A percentile compares a stretch with the other conserved stretches of the same genome.
Conservation (phyloP, 2,329 filamentous ascomycete genomes). For the Beauveria rudraprayagi region DNA sequence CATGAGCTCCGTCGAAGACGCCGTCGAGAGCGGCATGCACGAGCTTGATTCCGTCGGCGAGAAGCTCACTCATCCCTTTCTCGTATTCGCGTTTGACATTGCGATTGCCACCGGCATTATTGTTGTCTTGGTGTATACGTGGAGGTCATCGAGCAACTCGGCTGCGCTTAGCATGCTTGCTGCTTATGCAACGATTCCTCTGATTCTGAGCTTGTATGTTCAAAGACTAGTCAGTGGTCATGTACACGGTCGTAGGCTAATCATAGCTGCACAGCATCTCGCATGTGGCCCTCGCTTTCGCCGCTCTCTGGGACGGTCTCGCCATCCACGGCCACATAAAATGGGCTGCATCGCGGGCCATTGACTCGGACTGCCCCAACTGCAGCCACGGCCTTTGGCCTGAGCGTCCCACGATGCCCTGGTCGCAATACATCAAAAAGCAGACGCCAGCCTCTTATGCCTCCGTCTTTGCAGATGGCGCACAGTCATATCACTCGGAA, state of each 20-base stretch:
- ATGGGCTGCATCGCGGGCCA: constrained; percentile 30
- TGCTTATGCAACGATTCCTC: constrained; percentile 34
- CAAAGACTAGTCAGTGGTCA: background rate
- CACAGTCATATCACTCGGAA: constrained; percentile 8
- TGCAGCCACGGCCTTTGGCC: constrained; percentile 31
- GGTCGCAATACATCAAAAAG: constrained; percentile 19
- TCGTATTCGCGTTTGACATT: constrained; percentile 30
- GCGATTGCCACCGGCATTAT: constrained; percentile 29
- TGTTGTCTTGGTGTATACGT: constrained; percentile 33
- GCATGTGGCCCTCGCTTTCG: constrained; percentile 29
- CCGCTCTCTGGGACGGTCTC: constrained; percentile 32
- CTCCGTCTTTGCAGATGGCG: constrained; percentile 10
- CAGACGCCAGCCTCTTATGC: background rate
- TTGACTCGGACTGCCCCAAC: constrained; percentile 33
- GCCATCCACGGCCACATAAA: constrained; percentile 31
- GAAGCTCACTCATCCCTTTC: constrained; percentile 23
- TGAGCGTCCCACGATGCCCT: constrained; percentile 28
- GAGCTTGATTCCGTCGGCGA: constrained; percentile 6
- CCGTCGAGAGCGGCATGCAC: constrained; percentile 8
- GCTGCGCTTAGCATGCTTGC: constrained; percentile 32
- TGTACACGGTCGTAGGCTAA: background rate
- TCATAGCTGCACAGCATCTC: constrained; percentile 21
- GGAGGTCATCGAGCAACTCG: constrained; percentile 22
- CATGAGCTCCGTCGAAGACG: constrained; percentile 7
- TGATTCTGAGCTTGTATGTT: constrained; percentile 33